A percentile compares a stretch with the other conserved stretches of the same genome.
These are phyloP conservation scores for Amphicarpaea edgeworthii DNA, from an alignment of 306 rosid genomes.

Conservation along the genomic window DNA sequence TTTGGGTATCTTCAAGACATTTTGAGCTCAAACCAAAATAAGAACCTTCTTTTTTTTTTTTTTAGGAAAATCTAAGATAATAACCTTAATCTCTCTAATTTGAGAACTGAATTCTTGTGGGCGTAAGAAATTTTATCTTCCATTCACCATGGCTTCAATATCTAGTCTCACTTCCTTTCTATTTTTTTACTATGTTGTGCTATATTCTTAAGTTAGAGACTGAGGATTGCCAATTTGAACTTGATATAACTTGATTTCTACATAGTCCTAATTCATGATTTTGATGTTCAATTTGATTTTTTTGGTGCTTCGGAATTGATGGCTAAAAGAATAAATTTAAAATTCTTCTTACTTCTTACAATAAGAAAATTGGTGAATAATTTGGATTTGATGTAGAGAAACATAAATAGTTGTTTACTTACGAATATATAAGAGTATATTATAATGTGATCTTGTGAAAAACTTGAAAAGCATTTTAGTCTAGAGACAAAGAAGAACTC, in stretches of 20 bases:
- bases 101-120: no score
- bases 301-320: neutral
- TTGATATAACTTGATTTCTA: neutral
- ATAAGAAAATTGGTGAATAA: neutral
- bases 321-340: neutral
- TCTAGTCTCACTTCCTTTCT: no score
- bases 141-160: no score
- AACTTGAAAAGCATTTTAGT: neutral
- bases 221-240: neutral
- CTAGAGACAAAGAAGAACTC: constrained; percentile 3
- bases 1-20: no score
- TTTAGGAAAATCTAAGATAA: no score
- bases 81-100: no score
- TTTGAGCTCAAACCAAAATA: no score
- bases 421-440: neutral
- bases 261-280: neutral
- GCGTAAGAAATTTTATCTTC: no score
- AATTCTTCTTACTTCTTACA: neutral
- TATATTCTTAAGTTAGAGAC: no score
- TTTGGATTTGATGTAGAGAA: neutral
- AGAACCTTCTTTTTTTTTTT: no score
- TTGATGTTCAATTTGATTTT: neutral
- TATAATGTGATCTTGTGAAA: neutral
- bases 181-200: no score
- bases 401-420: neutral